These are phyloP conservation scores for Pichia manshurica DNA, from an alignment of 805 yeast species.

Conservation along the genomic window DNA sequence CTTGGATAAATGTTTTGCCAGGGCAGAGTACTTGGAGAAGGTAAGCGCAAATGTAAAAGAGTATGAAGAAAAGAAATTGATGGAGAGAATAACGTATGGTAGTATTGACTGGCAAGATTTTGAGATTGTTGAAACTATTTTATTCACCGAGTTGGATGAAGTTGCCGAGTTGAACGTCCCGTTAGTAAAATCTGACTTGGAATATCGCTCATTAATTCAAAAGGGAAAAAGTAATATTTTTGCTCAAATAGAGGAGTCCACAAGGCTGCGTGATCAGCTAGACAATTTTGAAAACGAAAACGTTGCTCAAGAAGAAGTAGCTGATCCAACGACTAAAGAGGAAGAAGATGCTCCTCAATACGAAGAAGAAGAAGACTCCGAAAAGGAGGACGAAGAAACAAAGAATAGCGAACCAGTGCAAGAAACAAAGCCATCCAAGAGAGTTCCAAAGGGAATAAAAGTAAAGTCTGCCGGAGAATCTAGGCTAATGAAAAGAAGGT, in stretches of 20 bases:
- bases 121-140: conserved; percentile 60
- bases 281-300: conserved; percentile 6
- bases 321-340: conserved; percentile 12
- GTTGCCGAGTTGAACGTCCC: conserved; percentile 53
- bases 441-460: conserved; percentile 47
- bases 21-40: conserved; percentile 51
- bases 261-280: conserved; percentile 13
- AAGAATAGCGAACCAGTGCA: conserved; percentile 3
- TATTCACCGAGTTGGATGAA: conserved; percentile 56
- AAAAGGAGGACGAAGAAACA: not conserved
- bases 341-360: conserved; percentile 14
- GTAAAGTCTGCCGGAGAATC: conserved; percentile 69
- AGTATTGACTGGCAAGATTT: conserved; percentile 88
- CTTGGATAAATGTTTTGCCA: conserved; percentile 40
- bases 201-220: conserved; percentile 54
- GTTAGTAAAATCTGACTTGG: conserved; percentile 49
- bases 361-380: conserved; percentile 8
- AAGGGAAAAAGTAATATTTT: conserved; percentile 27
- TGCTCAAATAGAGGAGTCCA: not conserved
- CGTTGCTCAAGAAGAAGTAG: conserved; percentile 2
- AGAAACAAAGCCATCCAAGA: not conserved
- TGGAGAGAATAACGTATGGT: conserved; percentile 53
- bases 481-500: conserved; percentile 35
- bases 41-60: conserved; percentile 29
- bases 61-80: conserved; percentile 29